phyloP scores from a whole-genome alignment of 805 yeast species.

The Kodamaea hsintzibuensis region DNA sequence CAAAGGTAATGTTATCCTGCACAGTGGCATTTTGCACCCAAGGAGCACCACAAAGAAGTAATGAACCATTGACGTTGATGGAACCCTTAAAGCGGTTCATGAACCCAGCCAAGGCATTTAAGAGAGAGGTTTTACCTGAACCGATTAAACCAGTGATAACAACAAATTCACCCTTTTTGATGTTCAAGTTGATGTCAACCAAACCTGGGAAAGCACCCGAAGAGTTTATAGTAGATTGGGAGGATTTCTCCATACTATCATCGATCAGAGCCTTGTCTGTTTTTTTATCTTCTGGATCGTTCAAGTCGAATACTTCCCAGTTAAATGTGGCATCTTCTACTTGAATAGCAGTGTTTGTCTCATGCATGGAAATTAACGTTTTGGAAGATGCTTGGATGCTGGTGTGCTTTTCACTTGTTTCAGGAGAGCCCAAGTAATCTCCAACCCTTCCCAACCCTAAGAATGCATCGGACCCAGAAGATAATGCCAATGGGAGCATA shows the following conservation, averaged over 20 bases:
- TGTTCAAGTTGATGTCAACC: constrained; percentile 48
- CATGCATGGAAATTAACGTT: constrained; percentile 23
- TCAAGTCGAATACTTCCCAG: constrained; percentile 52
- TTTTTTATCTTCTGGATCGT: constrained; percentile 16
- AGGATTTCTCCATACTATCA: constrained; percentile 6
- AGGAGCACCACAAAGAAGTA: constrained; percentile 62
- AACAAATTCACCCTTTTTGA: constrained; percentile 67
- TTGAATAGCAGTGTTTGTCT: constrained; percentile 43
- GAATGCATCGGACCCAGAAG: constrained; percentile 67
- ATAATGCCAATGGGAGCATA: constrained; percentile 69
- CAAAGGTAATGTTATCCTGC: constrained; percentile 72
- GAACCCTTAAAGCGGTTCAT: constrained; percentile 60
- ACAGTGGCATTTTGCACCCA: constrained; percentile 87
- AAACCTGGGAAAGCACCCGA: constrained; percentile 42
- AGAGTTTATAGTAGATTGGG: background rate
- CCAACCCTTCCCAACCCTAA: constrained; percentile 62
- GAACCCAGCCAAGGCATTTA: constrained; percentile 69
- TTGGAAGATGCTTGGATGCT: constrained; percentile 27
- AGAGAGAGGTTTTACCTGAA: constrained; percentile 74
- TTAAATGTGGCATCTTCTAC: constrained; percentile 57
- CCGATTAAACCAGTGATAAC: constrained; percentile 85
- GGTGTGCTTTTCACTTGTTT: constrained; percentile 35
- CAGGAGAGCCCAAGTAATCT: constrained; percentile 49
- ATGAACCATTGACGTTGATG: constrained; percentile 52
- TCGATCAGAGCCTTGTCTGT: constrained; percentile 23